A percentile compares a stretch with the other conserved stretches of the same genome.
phyloP scores from a whole-genome alignment of 2,329 filamentous ascomycete genomes.

The Ambrosiella xylebori region DNA sequence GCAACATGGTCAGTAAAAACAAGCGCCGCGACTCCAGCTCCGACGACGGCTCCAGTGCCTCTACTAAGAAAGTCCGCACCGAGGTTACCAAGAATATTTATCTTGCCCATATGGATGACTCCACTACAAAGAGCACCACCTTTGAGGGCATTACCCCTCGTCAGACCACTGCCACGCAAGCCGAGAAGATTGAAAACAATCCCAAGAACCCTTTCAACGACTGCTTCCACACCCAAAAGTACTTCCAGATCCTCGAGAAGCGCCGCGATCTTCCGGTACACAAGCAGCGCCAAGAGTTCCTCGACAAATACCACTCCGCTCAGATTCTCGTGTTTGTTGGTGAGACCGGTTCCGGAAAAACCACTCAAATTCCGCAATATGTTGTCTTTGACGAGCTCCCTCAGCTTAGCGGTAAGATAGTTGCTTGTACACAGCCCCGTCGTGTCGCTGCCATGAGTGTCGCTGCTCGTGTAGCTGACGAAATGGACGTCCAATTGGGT shows the following conservation, averaged over 20 bases:
- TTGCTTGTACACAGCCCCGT: constrained; percentile 93
- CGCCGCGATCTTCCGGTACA: constrained; percentile 79
- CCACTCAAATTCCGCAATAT: constrained; percentile 96
- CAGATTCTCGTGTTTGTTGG: constrained; percentile 98
- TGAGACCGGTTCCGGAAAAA: constrained; percentile 98
- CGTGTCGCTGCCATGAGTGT: constrained; percentile 98
- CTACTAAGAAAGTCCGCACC: constrained; percentile 29
- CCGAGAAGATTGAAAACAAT: constrained; percentile 57
- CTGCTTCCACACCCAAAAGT: constrained; percentile 57
- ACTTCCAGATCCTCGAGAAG: constrained; percentile 75
- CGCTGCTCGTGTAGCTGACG: constrained; percentile 89
- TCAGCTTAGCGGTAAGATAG: constrained; percentile 68
- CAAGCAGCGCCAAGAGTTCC: constrained; percentile 83
- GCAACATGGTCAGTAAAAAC: constrained; percentile 24
- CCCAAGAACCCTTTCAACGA: constrained; percentile 76
- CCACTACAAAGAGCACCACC: constrained; percentile 19
- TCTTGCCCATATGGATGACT: constrained; percentile 70
- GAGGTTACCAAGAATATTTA: constrained; percentile 52
- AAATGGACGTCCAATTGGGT: constrained; percentile 84
- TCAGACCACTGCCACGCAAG: constrained; percentile 61
- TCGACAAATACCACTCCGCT: constrained; percentile 77
- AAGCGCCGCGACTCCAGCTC: constrained; percentile 28
- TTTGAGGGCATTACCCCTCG: constrained; percentile 34
- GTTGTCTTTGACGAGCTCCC: constrained; percentile 94
- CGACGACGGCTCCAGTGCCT: constrained; percentile 22